Base-by-base conservation (phyloP, 116 monocot genomes). In the Cymodocea nodosa region DNA sequence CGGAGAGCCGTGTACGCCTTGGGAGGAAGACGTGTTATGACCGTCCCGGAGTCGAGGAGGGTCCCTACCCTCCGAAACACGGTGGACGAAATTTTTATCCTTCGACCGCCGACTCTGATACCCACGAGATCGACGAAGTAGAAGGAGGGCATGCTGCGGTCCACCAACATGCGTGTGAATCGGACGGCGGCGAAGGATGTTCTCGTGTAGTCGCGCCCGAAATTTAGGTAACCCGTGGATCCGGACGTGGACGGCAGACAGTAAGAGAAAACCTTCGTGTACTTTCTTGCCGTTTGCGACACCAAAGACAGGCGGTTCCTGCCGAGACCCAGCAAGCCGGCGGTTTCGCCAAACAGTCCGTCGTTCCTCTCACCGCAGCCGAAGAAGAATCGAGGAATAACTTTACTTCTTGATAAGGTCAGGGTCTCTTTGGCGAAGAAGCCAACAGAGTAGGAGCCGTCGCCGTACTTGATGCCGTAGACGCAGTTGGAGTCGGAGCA, bases 11-110 rank as follows among this genome's bases (percentile, higher is more conserved):
- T 39, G 74, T 89, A 85, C 0, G 83, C 89, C 8, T 76, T 34
- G 8, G 81, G 72, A 0, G 86, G 83, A 19, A 90, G 50, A 18
- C 90, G 78, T 3, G 71, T 81, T 70, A 90, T 83, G 19, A 86
- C 83, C 6, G 90, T 86, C 19, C 90, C 90, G 8, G 90, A 90
- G 55, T 90, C 90, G 35, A 90, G 66, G 22, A 90, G 6, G 6
- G 81, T 75, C 6, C 90, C 86, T 0, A 76, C 73, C 3, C 35
- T 75, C 15, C 63, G 56, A 67, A 83, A 81, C 13, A 73, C 73
- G 0, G 66, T 40, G 40, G 68, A 22, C 2, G 72, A 19, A 30
- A 87, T 58, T 0, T 57, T n/a, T 0, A 83, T 61, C 63, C 64
- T 44, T 10, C 50, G 61, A 7, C 80, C 77, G 8, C 70, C 80